A percentile compares a stretch with the other conserved stretches of the same genome.
These are phyloP conservation scores for Ambrosia hybrid DNA, from an alignment of 140 eudicot genomes.

Conservation along the genomic window DNA sequence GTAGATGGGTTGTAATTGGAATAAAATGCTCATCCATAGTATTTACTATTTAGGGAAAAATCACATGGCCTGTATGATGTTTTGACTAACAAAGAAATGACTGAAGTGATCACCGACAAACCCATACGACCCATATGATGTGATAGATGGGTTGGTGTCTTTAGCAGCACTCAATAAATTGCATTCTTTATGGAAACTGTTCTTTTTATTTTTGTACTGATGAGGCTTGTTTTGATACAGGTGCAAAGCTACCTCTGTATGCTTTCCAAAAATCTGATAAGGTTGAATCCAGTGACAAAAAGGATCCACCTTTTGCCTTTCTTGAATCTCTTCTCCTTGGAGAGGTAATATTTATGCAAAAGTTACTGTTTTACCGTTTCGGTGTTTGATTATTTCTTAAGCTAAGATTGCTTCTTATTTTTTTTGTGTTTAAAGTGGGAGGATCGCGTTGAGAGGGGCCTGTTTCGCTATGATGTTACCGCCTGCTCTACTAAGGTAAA, in stretches of 20 bases:
- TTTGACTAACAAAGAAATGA: too few species aligned
- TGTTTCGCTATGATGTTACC: constrained; percentile 97
- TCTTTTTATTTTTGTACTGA: not conserved
- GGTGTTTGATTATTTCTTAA: not conserved
- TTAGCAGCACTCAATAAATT: not conserved
- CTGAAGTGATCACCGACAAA: too few species aligned
- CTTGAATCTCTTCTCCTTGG: constrained; percentile 87
- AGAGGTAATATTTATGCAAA: constrained; percentile 52
- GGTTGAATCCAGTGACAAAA: constrained; percentile 40
- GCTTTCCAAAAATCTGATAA: constrained; percentile 52
- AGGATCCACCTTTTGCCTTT: constrained; percentile 75
- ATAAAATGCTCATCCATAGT: too few species aligned
- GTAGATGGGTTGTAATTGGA: too few species aligned
- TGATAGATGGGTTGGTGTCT: too few species aligned
- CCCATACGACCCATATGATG: too few species aligned
- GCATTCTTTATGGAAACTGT: not conserved
- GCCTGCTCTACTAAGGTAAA: constrained; percentile 93
- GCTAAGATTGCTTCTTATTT: constrained; percentile 17
- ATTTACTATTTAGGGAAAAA: too few species aligned
- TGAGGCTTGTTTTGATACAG: constrained; percentile 38
- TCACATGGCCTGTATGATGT: too few species aligned
- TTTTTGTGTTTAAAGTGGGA: constrained; percentile 65
- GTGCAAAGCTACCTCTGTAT: constrained; percentile 89
- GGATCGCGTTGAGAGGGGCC: constrained; percentile 84
- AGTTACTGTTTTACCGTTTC: not conserved